Conservation (phyloP, 768 basidiomycete genomes). For the Myochromella boudieri region DNA sequence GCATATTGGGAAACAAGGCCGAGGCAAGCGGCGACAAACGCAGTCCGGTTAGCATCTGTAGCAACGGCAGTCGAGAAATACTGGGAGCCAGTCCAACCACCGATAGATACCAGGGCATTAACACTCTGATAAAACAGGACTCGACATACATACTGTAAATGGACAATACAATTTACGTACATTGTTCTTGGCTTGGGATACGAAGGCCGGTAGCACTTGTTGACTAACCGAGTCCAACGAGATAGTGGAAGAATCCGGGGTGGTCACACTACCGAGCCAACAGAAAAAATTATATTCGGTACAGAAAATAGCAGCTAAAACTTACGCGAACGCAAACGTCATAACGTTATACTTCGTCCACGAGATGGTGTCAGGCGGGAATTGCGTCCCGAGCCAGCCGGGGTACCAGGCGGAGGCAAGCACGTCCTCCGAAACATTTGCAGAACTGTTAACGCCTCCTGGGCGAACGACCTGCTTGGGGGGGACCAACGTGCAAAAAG, state of each 20-base stretch:
- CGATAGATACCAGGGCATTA: slow-evolving; percentile 57
- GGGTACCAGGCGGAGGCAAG: slow-evolving; percentile 57
- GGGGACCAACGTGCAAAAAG: slow-evolving; percentile 33
- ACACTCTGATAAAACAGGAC: no score
- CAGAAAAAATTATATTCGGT: not conserved
- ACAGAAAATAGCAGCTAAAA: not conserved
- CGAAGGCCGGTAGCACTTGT: slow-evolving; percentile 52
- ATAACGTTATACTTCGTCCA: slow-evolving; percentile 55
- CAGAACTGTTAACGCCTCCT: not conserved
- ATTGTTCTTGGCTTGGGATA: slow-evolving; percentile 42
- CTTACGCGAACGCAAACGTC: slow-evolving; percentile 52
- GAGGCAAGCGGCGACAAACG: slow-evolving; percentile 61
- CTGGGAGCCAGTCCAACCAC: slow-evolving; percentile 67
- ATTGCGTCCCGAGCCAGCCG: slow-evolving; percentile 43
- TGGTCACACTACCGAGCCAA: slow-evolving; percentile 30
- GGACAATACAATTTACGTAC: slow-evolving; percentile 31
- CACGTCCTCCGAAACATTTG: slow-evolving; percentile 25
- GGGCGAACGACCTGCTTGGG: slow-evolving; percentile 17
- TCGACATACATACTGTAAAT: slow-evolving; percentile 6
- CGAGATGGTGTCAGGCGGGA: slow-evolving; percentile 43
- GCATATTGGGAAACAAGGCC: slow-evolving; percentile 47
- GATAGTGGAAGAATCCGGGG: slow-evolving; percentile 30
- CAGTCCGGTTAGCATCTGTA: slow-evolving; percentile 53
- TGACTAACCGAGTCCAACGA: slow-evolving; percentile 43
- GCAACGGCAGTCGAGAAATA: slow-evolving; percentile 66